Evolutionary conservation across 2,329 filamentous ascomycete genomes (phyloP), one percentile per base, ranked within the genome.

Genomic region (Cytospora paraplurivora): DNA sequence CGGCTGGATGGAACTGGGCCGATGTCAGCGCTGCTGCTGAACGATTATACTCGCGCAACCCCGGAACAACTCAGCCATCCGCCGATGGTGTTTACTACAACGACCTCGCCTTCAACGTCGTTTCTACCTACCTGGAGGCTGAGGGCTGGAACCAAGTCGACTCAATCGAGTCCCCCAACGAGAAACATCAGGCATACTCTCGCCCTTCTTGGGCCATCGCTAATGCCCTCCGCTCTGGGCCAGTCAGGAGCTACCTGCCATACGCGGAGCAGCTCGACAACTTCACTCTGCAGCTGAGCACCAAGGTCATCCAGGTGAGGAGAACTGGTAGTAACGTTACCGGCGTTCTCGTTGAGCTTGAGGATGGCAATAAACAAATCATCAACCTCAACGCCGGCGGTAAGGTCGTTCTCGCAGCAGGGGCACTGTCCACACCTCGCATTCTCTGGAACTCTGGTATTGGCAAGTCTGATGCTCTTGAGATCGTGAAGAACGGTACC

Each of bases 1-100:
- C 72, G 4, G 62, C 64, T 12, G 72, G 72, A 32, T 74, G 72
- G 72, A 69, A 68, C 55, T 71, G 69, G 63, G 61, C 59, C 12
- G 72, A 74, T 11, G 63, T 73, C 44, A 57, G 61, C 10, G 64
- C 64, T 6, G 71, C 72, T 17, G 68, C 72, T 13, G 69, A 68
- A 7, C 68, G 70, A 1, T 65, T 74, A 10, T 74, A 71, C 57
- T 60, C 65, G 32, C 69, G 70, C 6, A 72, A 71, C 59, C 70
- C 72, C 0, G 71, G 69, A 13, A 72, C 71, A 33, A 69, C 67
- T 1, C 47, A 62, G 52, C 69, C 72, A 10, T 73, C 71, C 0
- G 59, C 60, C 4, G 72, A 73, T 33, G 71, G 71, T 10, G 50
- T 64, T 62, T 59, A 51, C 27, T 68, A 68, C 50, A 60, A 69